A percentile compares a stretch with the other conserved stretches of the same genome.
These are phyloP conservation scores for Fusarium buharicum DNA, from an alignment of 2,329 filamentous ascomycete genomes.

Conservation along the genomic window DNA sequence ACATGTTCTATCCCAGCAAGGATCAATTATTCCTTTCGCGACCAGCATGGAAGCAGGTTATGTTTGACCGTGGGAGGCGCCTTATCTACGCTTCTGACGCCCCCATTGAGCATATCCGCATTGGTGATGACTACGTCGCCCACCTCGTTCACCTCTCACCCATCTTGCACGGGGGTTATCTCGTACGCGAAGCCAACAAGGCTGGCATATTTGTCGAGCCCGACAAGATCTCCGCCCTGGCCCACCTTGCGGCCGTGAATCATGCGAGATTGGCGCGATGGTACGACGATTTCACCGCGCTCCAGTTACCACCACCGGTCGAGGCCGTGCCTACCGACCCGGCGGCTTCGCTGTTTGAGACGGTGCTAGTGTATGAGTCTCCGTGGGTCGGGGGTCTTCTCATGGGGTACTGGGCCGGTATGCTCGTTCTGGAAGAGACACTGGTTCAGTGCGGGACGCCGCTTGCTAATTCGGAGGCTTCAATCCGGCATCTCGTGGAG, in stretches of 20 bases:
- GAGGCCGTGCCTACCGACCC: constrained; percentile 48
- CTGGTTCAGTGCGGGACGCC: constrained; percentile 49
- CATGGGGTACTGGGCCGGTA: constrained; percentile 53
- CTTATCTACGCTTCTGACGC: constrained; percentile 43
- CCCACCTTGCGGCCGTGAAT: constrained; percentile 43
- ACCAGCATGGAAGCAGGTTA: constrained; percentile 52
- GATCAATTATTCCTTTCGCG: constrained; percentile 52
- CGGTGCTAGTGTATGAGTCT: constrained; percentile 47
- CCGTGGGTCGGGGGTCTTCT: constrained; percentile 51
- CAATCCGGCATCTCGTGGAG: constrained; percentile 44
- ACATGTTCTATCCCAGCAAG: constrained; percentile 51
- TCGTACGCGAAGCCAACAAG: constrained; percentile 47
- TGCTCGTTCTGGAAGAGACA: constrained; percentile 54
- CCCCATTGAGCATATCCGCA: constrained; percentile 37
- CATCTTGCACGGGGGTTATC: constrained; percentile 48
- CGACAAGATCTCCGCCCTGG: constrained; percentile 46
- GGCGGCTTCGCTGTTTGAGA: constrained; percentile 47
- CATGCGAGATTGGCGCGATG: constrained; percentile 49
- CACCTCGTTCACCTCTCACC: constrained; percentile 50
- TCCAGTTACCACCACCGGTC: constrained; percentile 39
- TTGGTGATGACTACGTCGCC: constrained; percentile 50
- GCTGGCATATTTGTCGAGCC: constrained; percentile 46
- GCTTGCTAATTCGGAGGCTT: constrained; percentile 39
- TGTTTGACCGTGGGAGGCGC: constrained; percentile 42
- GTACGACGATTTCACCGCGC: constrained; percentile 46